Percentiles rank a stretch among this genome's conserved stretches.
phyloP scores from a whole-genome alignment of 202 grass and related monocot genomes.

The Zizania palustris region DNA sequence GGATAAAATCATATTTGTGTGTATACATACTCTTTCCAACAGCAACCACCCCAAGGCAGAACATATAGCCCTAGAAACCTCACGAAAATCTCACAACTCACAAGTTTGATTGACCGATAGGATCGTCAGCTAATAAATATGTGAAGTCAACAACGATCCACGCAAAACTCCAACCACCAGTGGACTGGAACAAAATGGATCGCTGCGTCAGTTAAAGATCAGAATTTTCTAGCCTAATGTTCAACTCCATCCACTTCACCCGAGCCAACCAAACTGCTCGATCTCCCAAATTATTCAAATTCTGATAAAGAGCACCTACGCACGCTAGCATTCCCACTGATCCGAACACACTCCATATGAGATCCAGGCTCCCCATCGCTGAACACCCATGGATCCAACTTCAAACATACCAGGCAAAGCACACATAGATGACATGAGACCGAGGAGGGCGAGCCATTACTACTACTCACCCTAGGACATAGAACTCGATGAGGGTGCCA shows the following conservation, averaged over 20 bases:
- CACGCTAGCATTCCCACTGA: background rate
- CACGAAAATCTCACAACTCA: background rate
- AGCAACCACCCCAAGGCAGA: background rate
- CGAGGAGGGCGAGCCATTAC: background rate
- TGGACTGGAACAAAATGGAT: background rate
- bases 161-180: background rate
- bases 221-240: background rate
- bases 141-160: background rate
- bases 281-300: background rate
- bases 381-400: slow-evolving; percentile 15
- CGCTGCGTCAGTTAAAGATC: background rate
- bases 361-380: background rate
- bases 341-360: background rate
- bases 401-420: background rate
- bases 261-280: background rate
- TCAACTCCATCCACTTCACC: background rate
- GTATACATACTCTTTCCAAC: background rate
- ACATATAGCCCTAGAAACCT: background rate
- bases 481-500: slow-evolving; percentile 96
- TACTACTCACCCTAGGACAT: slow-evolving; percentile 76
- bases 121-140: background rate
- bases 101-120: background rate
- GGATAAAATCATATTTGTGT: background rate
- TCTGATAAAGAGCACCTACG: too few species aligned
- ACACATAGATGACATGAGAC: background rate